Evolutionary conservation across 805 yeast genomes (phyloP), one percentile per base, ranked within the genome.

Genomic region (Candida chauliodis): DNA sequence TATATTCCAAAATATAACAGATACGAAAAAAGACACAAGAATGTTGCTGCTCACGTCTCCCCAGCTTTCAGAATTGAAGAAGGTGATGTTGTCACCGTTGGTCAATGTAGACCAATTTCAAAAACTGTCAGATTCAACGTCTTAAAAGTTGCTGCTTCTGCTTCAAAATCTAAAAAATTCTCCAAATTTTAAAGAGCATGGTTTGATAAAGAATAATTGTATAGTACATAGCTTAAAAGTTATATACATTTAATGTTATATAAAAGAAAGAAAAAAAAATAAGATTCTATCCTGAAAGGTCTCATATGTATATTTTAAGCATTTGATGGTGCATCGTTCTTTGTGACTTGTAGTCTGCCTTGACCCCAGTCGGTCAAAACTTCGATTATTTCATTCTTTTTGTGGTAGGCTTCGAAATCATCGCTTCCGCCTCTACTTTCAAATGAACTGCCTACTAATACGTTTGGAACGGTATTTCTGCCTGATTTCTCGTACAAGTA

Each of bases 21-120:
- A 86, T 93, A 89, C 87, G 99, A 93, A 81, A 93, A 93, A 87
- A 89, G 99, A 81, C 99, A 93, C 87, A 93, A 93, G 93, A 93
- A 93, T 84, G 81, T 93, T 53, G 95, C 99, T 72, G 99, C 96
- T 64, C 99, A 93, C 80, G 87, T 93, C 66, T 91, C 98, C 56
- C 99, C 99, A 78, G 98, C 98, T 75, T 93, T 93, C 98, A 95
- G 99, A 79, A 96, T 91, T 62, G 77, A 77, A 72, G 98, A 90
- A 73, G 99, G 99, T 82, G 99, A 93, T 70, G 78, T 84, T 56
- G 99, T 93, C 65, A 90, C 96, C 62, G 97, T 93, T 74, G 99
- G 99, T 73, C 99, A 93, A 81, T 93, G 99, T 85, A 91, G 99
- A 84, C 99, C 99, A 66, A 77, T 93, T 72, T 93, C 99, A 66